Conservation (phyloP, 441 rosid genomes). For the Euphorbia celastroides region DNA sequence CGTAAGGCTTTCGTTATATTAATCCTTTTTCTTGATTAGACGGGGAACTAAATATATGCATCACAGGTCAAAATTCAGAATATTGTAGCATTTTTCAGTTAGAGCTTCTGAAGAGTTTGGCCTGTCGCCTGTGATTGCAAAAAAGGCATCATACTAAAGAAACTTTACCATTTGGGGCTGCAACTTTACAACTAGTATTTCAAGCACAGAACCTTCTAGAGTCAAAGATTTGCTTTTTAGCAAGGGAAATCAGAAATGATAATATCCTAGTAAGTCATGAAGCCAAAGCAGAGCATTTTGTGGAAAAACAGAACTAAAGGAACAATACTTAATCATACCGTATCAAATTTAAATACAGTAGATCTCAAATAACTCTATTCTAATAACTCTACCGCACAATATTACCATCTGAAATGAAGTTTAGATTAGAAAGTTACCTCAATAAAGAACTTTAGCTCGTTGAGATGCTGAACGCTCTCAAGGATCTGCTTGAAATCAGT, state of each 20-base stretch:
- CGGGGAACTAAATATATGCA: neutral
- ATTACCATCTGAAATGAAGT: neutral
- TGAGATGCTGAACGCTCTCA: neutral
- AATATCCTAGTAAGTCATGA: too few species aligned
- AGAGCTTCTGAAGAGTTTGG: neutral
- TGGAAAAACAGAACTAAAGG: too few species aligned
- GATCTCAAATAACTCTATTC: neutral
- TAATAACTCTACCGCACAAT: neutral
- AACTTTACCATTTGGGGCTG: neutral
- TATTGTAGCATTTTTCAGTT: neutral
- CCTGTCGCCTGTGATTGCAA: neutral
- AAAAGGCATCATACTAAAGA: neutral
- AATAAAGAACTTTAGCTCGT: neutral
- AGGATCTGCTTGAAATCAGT: neutral
- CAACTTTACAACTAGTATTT: neutral
- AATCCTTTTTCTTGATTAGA: neutral
- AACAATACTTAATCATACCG: neutral
- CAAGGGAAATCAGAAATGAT: neutral
- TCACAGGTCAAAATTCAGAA: neutral
- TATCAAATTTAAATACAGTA: neutral
- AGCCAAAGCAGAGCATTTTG: too few species aligned
- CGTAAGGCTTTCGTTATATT: too few species aligned
- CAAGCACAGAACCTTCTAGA: neutral
- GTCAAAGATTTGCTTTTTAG: neutral
- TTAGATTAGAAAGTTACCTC: neutral